These are phyloP conservation scores for Kuraishia hungarica DNA, from an alignment of 805 yeast genomes.

Conservation along the genomic window DNA sequence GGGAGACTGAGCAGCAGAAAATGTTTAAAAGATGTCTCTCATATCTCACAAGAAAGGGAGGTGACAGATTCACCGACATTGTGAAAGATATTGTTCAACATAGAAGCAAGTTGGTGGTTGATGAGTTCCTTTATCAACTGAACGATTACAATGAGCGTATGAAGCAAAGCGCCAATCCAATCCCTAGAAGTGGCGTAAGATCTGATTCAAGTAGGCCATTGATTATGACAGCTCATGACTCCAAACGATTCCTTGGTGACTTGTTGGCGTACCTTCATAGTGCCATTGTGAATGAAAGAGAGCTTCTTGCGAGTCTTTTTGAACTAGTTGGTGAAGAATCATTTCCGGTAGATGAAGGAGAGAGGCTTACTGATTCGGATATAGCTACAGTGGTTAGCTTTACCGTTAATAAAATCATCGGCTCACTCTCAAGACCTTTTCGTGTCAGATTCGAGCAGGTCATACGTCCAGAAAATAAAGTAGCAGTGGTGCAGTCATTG, in stretches of 20 bases:
- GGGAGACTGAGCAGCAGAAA: slow-evolving; percentile 4
- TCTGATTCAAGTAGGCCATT: slow-evolving; percentile 33
- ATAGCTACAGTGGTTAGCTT: slow-evolving; percentile 28
- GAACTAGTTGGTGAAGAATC: slow-evolving; percentile 9
- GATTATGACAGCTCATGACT: slow-evolving; percentile 65
- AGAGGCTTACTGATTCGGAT: slow-evolving; percentile 11
- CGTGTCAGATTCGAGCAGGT: slow-evolving; percentile 61
- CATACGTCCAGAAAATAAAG: slow-evolving; percentile 53
- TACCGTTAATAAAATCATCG: slow-evolving; percentile 28
- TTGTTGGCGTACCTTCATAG: slow-evolving; percentile 83
- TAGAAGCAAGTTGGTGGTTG: slow-evolving; percentile 55
- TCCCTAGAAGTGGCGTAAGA: slow-evolving; percentile 3
- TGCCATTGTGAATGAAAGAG: slow-evolving; percentile 80
- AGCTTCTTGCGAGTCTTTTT: slow-evolving; percentile 59
- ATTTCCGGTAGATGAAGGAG: slow-evolving; percentile 15
- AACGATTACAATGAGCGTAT: slow-evolving; percentile 21
- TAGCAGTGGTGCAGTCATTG: slow-evolving; percentile 47
- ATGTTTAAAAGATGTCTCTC: slow-evolving; percentile 21
- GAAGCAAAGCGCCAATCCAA: slow-evolving; percentile 7
- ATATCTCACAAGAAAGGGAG: slow-evolving; percentile 24
- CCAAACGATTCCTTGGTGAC: slow-evolving; percentile 78
- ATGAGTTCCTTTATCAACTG: slow-evolving; percentile 59
- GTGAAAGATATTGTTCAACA: slow-evolving; percentile 56
- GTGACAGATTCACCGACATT: slow-evolving; percentile 48
- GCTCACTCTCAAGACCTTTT: slow-evolving; percentile 48